Conservation (phyloP, 768 basidiomycete genomes). For the Collybia nuda region DNA sequence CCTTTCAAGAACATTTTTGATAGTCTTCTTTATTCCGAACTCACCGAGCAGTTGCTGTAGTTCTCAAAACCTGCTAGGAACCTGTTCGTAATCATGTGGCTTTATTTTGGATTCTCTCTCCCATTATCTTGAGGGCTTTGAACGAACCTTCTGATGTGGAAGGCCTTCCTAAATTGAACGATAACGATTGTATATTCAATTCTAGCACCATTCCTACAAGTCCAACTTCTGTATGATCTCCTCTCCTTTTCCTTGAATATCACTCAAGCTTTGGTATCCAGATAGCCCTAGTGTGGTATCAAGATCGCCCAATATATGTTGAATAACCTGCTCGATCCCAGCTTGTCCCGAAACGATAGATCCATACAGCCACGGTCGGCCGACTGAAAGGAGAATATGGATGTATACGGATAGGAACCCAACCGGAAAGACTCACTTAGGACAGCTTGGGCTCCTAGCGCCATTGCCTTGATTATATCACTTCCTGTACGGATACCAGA, state of each 20-base stretch:
- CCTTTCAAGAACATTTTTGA: no score
- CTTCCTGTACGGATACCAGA: slow-evolving; percentile 83
- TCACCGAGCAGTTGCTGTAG: no score
- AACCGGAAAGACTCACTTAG: slow-evolving; percentile 47
- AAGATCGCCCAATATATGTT: slow-evolving; percentile 65
- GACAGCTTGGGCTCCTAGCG: slow-evolving; percentile 82
- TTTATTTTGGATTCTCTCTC: no score
- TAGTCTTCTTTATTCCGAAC: no score
- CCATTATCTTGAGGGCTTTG: no score
- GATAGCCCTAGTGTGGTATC: slow-evolving; percentile 62
- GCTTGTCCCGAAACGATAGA: slow-evolving; percentile 67
- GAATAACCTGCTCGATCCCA: slow-evolving; percentile 76
- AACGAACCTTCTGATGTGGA: no score
- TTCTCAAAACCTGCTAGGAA: no score
- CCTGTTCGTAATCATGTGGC: no score
- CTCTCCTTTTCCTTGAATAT: slow-evolving; percentile 61
- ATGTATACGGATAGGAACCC: not conserved
- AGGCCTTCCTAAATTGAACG: no score
- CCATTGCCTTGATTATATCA: slow-evolving; percentile 83
- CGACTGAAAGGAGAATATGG: slow-evolving; percentile 42
- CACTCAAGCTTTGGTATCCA: slow-evolving; percentile 57
- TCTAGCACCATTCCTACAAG: slow-evolving; percentile 5
- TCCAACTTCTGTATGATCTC: slow-evolving; percentile 48
- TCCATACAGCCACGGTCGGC: slow-evolving; percentile 75
- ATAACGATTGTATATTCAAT: no score